These are phyloP conservation scores for Cetradonia linearis DNA, from an alignment of 495 filamentous ascomycete species.

Conservation along the genomic window DNA sequence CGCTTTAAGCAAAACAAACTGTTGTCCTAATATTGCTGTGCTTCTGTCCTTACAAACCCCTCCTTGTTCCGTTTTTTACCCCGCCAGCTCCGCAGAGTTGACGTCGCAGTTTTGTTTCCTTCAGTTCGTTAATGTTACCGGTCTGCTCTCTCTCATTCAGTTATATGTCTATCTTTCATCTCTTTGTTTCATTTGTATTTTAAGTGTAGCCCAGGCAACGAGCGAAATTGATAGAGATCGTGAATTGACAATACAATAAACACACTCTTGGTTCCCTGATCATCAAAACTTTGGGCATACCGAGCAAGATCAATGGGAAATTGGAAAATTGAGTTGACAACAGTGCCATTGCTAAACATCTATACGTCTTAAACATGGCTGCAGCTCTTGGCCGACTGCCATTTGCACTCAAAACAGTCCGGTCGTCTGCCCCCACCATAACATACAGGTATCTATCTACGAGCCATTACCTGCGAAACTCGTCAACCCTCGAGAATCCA, in stretches of 20 bases:
- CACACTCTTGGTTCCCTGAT: background rate
- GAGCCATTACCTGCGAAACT: background rate
- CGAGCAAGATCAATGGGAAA: no score
- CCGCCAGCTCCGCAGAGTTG: background rate
- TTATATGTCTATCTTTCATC: background rate
- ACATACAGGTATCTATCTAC: slow-evolving; percentile 3
- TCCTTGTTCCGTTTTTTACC: slow-evolving; percentile 10
- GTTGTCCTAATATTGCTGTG: background rate
- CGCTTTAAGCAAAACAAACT: background rate
- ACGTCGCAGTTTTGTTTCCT: slow-evolving; percentile 1
- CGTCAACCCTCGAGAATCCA: slow-evolving; percentile 19
- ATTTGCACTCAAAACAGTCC: background rate
- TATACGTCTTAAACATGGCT: background rate
- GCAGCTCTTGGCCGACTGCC: slow-evolving; percentile 5
- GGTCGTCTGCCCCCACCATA: background rate
- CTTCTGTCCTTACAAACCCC: background rate
- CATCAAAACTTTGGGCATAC: no score
- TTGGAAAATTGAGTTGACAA: background rate
- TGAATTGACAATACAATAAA: no score
- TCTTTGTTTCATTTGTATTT: no score
- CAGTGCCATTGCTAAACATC: background rate
- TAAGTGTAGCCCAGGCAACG: no score
- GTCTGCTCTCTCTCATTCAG: background rate
- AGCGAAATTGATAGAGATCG: no score
- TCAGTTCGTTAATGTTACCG: background rate